Evolutionary conservation across 1,139 yeast genomes (phyloP), one percentile per base, ranked within the genome.

Genomic region (Candida tropicalis): DNA sequence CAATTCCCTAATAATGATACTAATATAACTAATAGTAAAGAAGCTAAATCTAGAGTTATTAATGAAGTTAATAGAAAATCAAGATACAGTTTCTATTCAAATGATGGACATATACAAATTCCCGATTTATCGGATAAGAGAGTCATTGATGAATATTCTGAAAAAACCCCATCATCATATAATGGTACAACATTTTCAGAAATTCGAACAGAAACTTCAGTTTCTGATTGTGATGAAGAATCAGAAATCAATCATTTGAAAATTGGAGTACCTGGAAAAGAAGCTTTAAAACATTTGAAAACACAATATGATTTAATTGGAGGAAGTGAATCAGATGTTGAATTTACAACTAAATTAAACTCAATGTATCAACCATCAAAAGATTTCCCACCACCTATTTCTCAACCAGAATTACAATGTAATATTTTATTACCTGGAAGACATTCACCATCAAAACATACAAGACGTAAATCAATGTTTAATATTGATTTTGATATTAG

Each of bases 41-140:
- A 55, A 16, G 51, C 62, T 2, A 58, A 56, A 39, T 29, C 24
- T 10, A 41, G 34, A 23, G 37, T 32, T 2, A 16, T 26, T 7
- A 10, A 36, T 11, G 37, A 25, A 3, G 49, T 45, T 22, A 38
- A 50, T 20, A 50, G 53, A 6, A 51, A 46, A 39, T 55, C 68
- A 1, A 55, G 66, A 39, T 42, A 47, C 39, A 65, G 68, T 41
- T 65, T 56, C 44, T 50, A 58, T 27, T 59, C 69, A 1, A 49
- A 52, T 3, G 43, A 58, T 1, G 77, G 77, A 2, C 75, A 71
- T 45, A 73, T 73, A 26, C 75, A 71, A 46, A 73, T 73, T 18
- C 78, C 79, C 0, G 72, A 71, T 39, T 59, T 70, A 29, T 55
- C 60, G 40, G 65, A 62, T 42, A 57, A 58, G 6, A 48, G 54